phyloP scores from a whole-genome alignment of 441 rosid species.

The Manihot esculenta region DNA sequence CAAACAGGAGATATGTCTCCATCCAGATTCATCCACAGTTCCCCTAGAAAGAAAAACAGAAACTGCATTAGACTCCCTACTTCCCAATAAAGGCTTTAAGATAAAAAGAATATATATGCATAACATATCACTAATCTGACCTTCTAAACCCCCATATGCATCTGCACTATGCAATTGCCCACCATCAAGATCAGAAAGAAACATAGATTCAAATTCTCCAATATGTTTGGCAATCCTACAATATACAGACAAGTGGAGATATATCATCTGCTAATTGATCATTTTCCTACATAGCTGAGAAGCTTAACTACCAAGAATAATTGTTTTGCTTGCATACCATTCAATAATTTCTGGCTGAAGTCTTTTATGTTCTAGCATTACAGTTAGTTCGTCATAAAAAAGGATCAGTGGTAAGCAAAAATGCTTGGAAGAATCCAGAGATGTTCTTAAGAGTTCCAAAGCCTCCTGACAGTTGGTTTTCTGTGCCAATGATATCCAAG shows the following conservation, averaged over 20 bases:
- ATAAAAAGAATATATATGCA: background rate
- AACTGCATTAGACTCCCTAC: conserved; percentile 18
- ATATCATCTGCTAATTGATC: conserved; percentile 12
- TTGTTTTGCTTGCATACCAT: conserved; percentile 49
- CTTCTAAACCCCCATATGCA: conserved; percentile 63
- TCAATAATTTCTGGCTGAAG: conserved; percentile 74
- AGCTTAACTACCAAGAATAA: conserved; percentile 23
- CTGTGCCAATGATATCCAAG: conserved; percentile 36
- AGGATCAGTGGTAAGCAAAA: conserved; percentile 52
- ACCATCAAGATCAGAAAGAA: conserved; percentile 67
- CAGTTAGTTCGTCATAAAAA: conserved; percentile 74
- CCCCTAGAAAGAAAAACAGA: conserved; percentile 52
- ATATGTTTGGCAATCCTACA: conserved; percentile 72
- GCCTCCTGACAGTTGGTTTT: conserved; percentile 67
- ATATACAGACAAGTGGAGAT: conserved; percentile 24
- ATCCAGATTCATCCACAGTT: conserved; percentile 93
- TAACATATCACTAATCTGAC: conserved; percentile 31
- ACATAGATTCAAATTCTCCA: conserved; percentile 78
- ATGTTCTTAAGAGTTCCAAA: conserved; percentile 70
- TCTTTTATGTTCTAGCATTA: conserved; percentile 47
- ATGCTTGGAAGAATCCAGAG: conserved; percentile 71
- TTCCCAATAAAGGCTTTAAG: background rate
- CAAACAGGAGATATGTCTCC: conserved; percentile 87
- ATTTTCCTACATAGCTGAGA: conserved; percentile 22
- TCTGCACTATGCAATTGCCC: conserved; percentile 47